These are phyloP conservation scores for Dipteronia sinensis DNA, from an alignment of 345 rosid species.

Conservation along the genomic window DNA sequence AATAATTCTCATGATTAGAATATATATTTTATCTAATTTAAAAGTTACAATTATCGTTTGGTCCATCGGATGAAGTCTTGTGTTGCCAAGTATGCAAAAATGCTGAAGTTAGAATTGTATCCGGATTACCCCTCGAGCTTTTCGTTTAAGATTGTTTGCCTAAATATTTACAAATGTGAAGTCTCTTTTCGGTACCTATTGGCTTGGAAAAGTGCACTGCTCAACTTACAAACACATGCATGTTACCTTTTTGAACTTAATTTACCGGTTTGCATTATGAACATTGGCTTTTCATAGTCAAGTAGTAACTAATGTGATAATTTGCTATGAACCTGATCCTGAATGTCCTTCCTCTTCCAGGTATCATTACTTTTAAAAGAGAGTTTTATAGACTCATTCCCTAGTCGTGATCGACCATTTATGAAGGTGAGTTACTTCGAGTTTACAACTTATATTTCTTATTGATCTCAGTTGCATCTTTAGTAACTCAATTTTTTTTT, in stretches of 20 bases:
- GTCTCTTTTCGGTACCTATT: not conserved
- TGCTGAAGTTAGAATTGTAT: not conserved
- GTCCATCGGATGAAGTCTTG: not conserved
- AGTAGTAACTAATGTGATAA: not conserved
- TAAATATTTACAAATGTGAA: not conserved
- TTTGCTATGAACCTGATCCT: slow-evolving; percentile 7
- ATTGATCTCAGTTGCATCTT: not conserved
- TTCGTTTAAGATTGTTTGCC: not conserved
- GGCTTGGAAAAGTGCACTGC: not conserved
- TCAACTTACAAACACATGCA: not conserved
- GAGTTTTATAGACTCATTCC: slow-evolving; percentile 87
- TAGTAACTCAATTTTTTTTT: not conserved
- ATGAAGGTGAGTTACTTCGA: slow-evolving; percentile 66
- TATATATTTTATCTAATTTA: not conserved
- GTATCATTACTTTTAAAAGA: slow-evolving; percentile 92
- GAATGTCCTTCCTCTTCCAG: slow-evolving; percentile 36
- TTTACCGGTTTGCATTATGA: not conserved
- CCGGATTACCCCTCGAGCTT: not conserved
- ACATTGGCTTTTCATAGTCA: not conserved
- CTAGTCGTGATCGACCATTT: slow-evolving; percentile 75
- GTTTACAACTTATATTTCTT: not conserved
- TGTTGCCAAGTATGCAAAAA: not conserved
- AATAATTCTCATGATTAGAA: too few species aligned
- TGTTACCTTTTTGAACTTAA: not conserved
- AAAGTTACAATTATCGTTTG: not conserved